Percentiles rank a stretch among this genome's conserved stretches.
These are phyloP conservation scores for Chenopodium suecicum DNA, from an alignment of 148 eudicot species.

Conservation along the genomic window DNA sequence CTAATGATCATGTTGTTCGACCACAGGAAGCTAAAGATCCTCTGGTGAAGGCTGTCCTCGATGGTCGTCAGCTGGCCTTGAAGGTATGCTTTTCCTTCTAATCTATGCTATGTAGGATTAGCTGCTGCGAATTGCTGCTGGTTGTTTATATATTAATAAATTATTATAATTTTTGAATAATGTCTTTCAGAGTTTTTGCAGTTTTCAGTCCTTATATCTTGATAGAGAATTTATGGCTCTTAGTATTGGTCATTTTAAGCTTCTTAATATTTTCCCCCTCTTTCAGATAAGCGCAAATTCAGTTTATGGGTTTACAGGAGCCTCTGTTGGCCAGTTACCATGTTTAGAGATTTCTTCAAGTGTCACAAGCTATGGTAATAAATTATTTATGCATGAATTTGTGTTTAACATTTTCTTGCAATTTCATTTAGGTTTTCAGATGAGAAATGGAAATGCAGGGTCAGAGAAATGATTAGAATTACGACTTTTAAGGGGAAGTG, in stretches of 20 bases:
- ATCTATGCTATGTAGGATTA: background rate
- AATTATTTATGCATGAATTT: conserved; percentile 17
- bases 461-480: background rate
- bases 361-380: conserved; percentile 96
- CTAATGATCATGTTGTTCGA: conserved; percentile 20
- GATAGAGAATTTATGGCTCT: background rate
- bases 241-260: background rate
- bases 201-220: background rate
- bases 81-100: conserved; percentile 46
- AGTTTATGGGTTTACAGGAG: conserved; percentile 99
- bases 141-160: too few relatives aligned
- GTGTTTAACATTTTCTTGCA: conserved; percentile 1
- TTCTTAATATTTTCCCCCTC: background rate
- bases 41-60: conserved; percentile 89
- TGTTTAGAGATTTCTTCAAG: conserved; percentile 98
- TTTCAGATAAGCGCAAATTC: conserved; percentile 99
- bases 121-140: background rate
- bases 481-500: background rate
- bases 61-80: conserved; percentile 98
- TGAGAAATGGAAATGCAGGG: background rate
- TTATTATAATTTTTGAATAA: background rate
- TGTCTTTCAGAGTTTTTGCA: background rate
- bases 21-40: conserved; percentile 98
- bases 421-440: background rate
- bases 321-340: conserved; percentile 90